phyloP scores from a whole-genome alignment of 768 basidiomycete species.

The Atractiella rhizophila region DNA sequence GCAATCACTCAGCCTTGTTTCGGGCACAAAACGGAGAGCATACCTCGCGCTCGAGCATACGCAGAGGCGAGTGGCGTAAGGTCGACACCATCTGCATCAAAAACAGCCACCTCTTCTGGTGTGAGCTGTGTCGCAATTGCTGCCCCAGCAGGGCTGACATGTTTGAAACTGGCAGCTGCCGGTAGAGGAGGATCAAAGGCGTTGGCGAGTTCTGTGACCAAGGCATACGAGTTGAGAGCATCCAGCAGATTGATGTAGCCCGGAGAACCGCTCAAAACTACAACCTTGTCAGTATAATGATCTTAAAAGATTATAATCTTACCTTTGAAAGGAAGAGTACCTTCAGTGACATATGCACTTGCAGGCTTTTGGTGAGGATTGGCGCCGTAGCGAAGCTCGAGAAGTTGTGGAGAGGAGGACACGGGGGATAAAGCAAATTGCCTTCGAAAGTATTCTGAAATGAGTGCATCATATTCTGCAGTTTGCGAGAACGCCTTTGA shows the following conservation, averaged over 20 bases:
- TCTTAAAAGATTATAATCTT: conserved; percentile 4
- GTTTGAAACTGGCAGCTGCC: conserved; percentile 97
- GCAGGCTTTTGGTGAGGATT: conserved; percentile 99
- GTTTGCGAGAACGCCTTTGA: conserved; percentile 88
- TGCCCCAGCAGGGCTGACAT: conserved; percentile 92
- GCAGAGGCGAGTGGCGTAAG: conserved; percentile 72
- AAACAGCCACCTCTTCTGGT: conserved; percentile 70
- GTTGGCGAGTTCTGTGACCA: conserved; percentile 77
- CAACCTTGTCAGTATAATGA: no score
- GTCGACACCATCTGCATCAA: conserved; percentile 78
- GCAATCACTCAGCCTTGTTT: not conserved
- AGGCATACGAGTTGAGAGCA: conserved; percentile 83
- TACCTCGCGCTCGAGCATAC: conserved; percentile 84
- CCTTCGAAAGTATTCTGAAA: conserved; percentile 84
- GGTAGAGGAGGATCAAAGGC: conserved; percentile 47
- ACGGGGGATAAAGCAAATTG: conserved; percentile 67
- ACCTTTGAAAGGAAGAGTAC: conserved; percentile 86
- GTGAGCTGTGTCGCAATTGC: conserved; percentile 68
- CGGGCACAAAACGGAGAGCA: conserved; percentile 6
- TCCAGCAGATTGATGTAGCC: conserved; percentile 97
- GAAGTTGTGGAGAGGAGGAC: conserved; percentile 35
- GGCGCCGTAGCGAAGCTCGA: conserved; percentile 74
- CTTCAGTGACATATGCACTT: conserved; percentile 72
- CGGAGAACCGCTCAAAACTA: conserved; percentile 75
- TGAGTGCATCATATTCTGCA: conserved; percentile 78